A percentile compares a stretch with the other conserved stretches of the same genome.
Evolutionary conservation across 1,139 yeast genomes (phyloP).

Genomic region (Debaryomyces psychrophilus): DNA sequence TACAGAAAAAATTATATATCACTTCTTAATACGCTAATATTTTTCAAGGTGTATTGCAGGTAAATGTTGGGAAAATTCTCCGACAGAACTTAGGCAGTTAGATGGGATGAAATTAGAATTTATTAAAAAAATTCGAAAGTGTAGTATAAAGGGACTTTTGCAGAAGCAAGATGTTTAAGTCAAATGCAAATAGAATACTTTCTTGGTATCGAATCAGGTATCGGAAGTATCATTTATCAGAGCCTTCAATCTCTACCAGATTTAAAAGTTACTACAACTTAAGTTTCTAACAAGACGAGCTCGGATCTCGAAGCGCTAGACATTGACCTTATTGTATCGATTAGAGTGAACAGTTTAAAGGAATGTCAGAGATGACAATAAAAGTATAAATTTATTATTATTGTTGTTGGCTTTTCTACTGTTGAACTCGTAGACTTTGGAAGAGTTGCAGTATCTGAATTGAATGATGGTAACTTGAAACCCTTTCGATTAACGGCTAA

Average conservation of each 20-base stretch:
- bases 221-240: slow-evolving; percentile 32
- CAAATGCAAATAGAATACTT: slow-evolving; percentile 39
- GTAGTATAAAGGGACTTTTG: slow-evolving; percentile 31
- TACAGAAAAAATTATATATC: slow-evolving; percentile 44
- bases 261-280: slow-evolving; percentile 16
- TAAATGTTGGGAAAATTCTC: slow-evolving; percentile 51
- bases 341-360: slow-evolving; percentile 21
- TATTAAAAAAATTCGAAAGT: slow-evolving; percentile 38
- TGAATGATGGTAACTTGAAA: slow-evolving; percentile 22
- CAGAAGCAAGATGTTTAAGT: slow-evolving; percentile 29
- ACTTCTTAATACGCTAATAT: slow-evolving; percentile 33
- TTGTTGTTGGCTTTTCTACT: slow-evolving; percentile 25
- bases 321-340: slow-evolving; percentile 22
- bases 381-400: slow-evolving; percentile 25
- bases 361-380: slow-evolving; percentile 34
- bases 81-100: slow-evolving; percentile 46
- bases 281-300: slow-evolving; percentile 12
- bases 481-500: slow-evolving; percentile 25
- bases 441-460: slow-evolving; percentile 32
- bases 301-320: slow-evolving; percentile 13
- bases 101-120: slow-evolving; percentile 45
- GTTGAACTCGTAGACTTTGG: slow-evolving; percentile 43
- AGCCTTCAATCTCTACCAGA: slow-evolving; percentile 32
- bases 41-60: slow-evolving; percentile 43
- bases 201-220: slow-evolving; percentile 42